Conservation (phyloP, 331 rosid species). For the Spiraea crenata region DNA sequence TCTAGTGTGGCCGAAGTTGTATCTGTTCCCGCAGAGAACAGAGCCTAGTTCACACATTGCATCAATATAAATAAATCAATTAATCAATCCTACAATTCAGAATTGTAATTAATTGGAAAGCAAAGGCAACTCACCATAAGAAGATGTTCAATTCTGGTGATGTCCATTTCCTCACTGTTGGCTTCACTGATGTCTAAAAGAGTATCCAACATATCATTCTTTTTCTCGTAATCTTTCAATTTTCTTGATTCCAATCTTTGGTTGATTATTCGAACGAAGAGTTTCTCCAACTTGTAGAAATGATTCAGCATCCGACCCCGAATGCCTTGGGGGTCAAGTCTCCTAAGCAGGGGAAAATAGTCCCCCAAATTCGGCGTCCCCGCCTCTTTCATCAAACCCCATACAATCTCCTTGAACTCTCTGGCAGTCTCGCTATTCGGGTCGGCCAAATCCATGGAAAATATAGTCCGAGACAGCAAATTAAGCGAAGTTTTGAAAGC, state of each 20-base stretch:
- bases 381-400: conserved; percentile 28
- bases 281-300: not conserved
- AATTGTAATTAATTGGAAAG: too few relatives aligned
- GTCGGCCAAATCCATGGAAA: conserved; percentile 36
- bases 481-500: conserved; percentile 27
- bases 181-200: not conserved
- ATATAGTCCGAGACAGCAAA: conserved; percentile 34
- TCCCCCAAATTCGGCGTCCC: conserved; percentile 26
- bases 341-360: conserved; percentile 20
- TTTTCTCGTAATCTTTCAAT: not conserved
- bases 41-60: conserved; percentile 9
- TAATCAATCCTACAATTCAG: too few relatives aligned
- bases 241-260: conserved; percentile 2
- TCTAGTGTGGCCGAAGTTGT: conserved; percentile 26
- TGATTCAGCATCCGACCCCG: not conserved
- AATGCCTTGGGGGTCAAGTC: conserved; percentile 22
- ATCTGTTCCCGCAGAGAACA: conserved; percentile 26
- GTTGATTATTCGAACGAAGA: conserved; percentile 8
- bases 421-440: conserved; percentile 18
- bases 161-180: not conserved
- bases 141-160: not conserved
- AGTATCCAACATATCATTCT: conserved; percentile 1
- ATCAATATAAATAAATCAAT: not conserved
- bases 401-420: conserved; percentile 38
- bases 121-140: not conserved